Evolutionary conservation across 2,329 filamentous ascomycete genomes (phyloP).

Genomic region (Epichloe festucae): DNA sequence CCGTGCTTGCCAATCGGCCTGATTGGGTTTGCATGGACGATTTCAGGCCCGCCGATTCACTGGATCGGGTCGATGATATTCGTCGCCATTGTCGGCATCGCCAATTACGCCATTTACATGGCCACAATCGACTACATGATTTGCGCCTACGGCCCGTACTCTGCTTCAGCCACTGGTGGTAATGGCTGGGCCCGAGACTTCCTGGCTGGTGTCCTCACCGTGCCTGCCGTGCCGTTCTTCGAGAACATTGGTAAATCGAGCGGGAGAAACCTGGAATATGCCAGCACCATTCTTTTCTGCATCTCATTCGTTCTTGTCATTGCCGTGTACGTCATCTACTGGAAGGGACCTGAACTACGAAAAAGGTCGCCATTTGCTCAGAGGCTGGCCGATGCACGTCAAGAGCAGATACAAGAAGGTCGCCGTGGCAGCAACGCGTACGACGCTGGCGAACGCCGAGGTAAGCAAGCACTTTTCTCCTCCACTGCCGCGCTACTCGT

Average conservation of each 20-base stretch:
- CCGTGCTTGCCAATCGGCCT: conserved; percentile 53
- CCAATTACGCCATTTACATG: conserved; percentile 65
- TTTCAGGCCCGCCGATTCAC: conserved; percentile 46
- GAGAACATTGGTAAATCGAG: conserved; percentile 36
- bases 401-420: conserved; percentile 17
- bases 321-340: conserved; percentile 55
- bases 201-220: conserved; percentile 56
- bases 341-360: conserved; percentile 46
- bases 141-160: conserved; percentile 59
- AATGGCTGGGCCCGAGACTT: conserved; percentile 66
- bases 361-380: conserved; percentile 52
- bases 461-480: conserved; percentile 15
- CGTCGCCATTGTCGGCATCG: conserved; percentile 53
- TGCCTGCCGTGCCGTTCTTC: conserved; percentile 55
- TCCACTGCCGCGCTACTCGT: no score
- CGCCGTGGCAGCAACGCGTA: conserved; percentile 16
- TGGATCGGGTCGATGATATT: conserved; percentile 60
- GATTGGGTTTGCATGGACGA: conserved; percentile 58
- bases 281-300: conserved; percentile 49
- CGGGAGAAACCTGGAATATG: conserved; percentile 41
- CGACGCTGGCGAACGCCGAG: conserved; percentile 12
- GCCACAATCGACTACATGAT: conserved; percentile 70
- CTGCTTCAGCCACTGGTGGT: conserved; percentile 61
- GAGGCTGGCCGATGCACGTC: conserved; percentile 35
- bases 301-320: conserved; percentile 48